Base-by-base conservation (phyloP, 1,284 basidiomycete genomes). In the Sporisorium scitamineum region DNA sequence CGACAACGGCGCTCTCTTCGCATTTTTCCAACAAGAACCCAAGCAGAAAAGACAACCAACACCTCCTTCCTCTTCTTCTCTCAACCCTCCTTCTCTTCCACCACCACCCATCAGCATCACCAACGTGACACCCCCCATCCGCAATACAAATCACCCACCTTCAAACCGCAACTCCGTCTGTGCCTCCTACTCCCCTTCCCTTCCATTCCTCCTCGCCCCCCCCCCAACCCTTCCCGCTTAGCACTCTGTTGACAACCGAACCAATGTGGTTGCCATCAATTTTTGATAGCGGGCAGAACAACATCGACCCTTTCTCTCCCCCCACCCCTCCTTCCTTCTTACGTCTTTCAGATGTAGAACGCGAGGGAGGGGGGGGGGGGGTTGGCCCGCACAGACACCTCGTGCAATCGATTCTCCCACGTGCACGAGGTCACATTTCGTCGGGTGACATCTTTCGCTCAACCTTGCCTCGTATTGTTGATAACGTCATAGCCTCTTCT, bases 261-360 rank as follows among this genome's bases (percentile, higher is more conserved):
- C 53, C 66, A 75, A 75, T 75, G 67, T 75, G 72, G 72, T 75
- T 75, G 72, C 72, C 72, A 75, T 75, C 72, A 75, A 75, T 75
- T 75, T 75, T 75, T 75, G 66, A 60, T 75, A 75, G 72, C 72
- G 72, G 72, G 67, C 54, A 75, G 72, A 75, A 39, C 34, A 42
- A 44, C 66, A 69, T 39, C 18, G 8, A 3, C 37, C 18, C 61
- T 50, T 56, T 57, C 37, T 41, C n/a, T n/a, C n/a, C n/a, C n/a
- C n/a, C n/a, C n/a, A n/a, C n/a, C n/a, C n/a, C n/a, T 31, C 22
- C 39, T 48, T n/a, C 20, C 41, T 54, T n/a, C 31, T 29, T 24
- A 32, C 31, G 9, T 26, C 50, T 52, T 20, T 50, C 24, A 3
- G 27, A 26, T 37, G 24, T n/a, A n/a, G n/a, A n/a, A n/a, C n/a